These are phyloP conservation scores for Opeltia flavorubescens DNA, from an alignment of 495 filamentous ascomycete genomes.

Conservation along the genomic window DNA sequence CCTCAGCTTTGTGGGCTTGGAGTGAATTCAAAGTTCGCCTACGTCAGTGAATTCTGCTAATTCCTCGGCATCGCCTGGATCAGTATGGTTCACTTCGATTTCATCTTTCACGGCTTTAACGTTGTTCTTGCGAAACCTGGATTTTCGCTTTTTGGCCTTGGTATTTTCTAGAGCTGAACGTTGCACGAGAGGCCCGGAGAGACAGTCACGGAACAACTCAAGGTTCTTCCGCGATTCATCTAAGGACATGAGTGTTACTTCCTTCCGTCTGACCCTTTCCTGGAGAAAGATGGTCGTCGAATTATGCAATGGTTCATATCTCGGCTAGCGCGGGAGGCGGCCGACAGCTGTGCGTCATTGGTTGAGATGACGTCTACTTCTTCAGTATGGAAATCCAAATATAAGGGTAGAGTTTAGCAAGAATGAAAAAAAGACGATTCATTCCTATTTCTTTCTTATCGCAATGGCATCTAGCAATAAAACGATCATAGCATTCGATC, in stretches of 20 bases:
- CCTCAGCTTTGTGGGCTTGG: constrained; percentile 3
- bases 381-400: neutral
- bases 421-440: neutral
- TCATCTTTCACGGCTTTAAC: constrained; percentile 14
- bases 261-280: neutral
- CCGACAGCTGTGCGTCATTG: neutral
- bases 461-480: constrained; percentile 8
- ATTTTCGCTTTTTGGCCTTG: constrained; percentile 25
- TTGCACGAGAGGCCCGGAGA: constrained; percentile 41
- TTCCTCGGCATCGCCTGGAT: constrained; percentile 38
- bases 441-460: neutral
- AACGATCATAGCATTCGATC: constrained; percentile 54
- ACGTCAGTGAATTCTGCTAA: constrained; percentile 61
- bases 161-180: constrained; percentile 30
- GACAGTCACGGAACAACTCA: constrained; percentile 54
- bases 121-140: constrained; percentile 26
- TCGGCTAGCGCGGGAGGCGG: neutral
- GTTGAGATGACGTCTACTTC: neutral
- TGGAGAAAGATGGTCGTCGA: neutral
- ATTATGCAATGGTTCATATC: neutral
- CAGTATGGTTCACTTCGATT: constrained; percentile 6
- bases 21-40: constrained; percentile 7
- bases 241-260: neutral
- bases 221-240: constrained; percentile 37
- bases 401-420: too few relatives aligned